Evolutionary conservation across 371 early-diverging fungal genomes (phyloP), one percentile per base, ranked within the genome.

Genomic region (Lichtheimia corymbifera): DNA sequence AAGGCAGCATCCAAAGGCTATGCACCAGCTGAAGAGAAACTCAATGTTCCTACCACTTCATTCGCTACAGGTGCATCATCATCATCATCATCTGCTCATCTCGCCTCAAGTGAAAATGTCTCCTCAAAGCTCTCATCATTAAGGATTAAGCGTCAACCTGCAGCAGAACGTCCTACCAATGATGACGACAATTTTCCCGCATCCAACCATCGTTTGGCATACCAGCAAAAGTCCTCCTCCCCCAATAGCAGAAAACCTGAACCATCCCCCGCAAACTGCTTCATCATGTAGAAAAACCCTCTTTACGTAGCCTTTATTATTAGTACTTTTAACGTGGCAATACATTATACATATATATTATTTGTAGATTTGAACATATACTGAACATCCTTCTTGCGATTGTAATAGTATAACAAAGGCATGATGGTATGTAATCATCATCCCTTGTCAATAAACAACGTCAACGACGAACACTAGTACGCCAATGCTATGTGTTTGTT

Each of bases 1-100:
- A 68, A 61, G 22, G 72, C 73, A 9, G 76, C 74, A 14, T 73
- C 76, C 1, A 78, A 75, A 54, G 71, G 73, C 0, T 68, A 70
- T 47, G 64, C 49, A 28, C 61, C 55, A 1, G 74, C 77, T 9
- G 68, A 63, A 30, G 72, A 71, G 30, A 71, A 66, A 43, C 51
- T 77, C 11, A 77, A 77, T 53, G 56, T 59, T 27, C 62, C 63
- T n/a, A 56, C 57, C 17, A n/a, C 44, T 20, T 55, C 43, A n/a
- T 22, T 40, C 22, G 55, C 43, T 1, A 24, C 55, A 20, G 55
- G 20, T 27, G 17, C 30, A 55, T 15, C 55, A 55, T 25, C 53
- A 28, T 28, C 53, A 27, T 25, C 53, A 53, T 42, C 41, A 25
- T 44, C 40, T 7, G 5, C 57, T 2, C 25, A 24, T 5, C 20